Evolutionary conservation across 805 yeast species (phyloP).

Genomic region (Metschnikowia borealis): DNA sequence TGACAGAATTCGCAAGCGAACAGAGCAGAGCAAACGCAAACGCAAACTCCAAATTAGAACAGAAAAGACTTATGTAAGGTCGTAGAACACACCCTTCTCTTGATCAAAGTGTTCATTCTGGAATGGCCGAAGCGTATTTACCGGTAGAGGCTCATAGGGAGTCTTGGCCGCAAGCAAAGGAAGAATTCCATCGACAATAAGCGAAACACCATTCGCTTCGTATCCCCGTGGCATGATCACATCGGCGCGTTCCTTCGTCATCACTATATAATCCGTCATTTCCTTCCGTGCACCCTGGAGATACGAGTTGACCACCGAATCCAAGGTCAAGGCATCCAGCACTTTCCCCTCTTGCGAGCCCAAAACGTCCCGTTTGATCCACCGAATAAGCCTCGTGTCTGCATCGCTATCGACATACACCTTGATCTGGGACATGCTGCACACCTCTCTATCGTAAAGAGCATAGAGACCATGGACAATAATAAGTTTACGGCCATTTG

Average conservation of each 20-base stretch:
- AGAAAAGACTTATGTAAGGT: conserved; percentile 21
- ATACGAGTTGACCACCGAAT: conserved; percentile 44
- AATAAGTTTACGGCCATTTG: conserved; percentile 21
- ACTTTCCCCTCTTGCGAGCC: background rate
- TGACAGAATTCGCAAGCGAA: no score
- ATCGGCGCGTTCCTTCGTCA: conserved; percentile 73
- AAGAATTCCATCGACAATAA: conserved; percentile 63
- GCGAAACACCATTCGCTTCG: conserved; percentile 50
- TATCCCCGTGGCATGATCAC: conserved; percentile 71
- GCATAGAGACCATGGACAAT: conserved; percentile 80
- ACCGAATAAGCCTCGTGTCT: conserved; percentile 76
- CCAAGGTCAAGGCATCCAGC: conserved; percentile 18
- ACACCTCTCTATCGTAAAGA: conserved; percentile 55
- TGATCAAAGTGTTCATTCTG: conserved; percentile 33
- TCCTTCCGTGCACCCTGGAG: conserved; percentile 58
- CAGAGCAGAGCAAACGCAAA: no score
- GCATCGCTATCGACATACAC: conserved; percentile 82
- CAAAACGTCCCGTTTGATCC: conserved; percentile 51
- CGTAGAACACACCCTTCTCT: conserved; percentile 45
- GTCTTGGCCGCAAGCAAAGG: conserved; percentile 28
- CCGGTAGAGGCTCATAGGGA: conserved; percentile 11
- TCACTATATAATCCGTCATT: conserved; percentile 58
- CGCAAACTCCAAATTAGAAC: no score
- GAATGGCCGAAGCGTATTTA: conserved; percentile 30
- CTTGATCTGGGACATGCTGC: conserved; percentile 56